Percentiles rank a stretch among this genome's conserved stretches.
phyloP scores from a whole-genome alignment of 768 basidiomycete species.

The Boletus rufocinnamomeus region DNA sequence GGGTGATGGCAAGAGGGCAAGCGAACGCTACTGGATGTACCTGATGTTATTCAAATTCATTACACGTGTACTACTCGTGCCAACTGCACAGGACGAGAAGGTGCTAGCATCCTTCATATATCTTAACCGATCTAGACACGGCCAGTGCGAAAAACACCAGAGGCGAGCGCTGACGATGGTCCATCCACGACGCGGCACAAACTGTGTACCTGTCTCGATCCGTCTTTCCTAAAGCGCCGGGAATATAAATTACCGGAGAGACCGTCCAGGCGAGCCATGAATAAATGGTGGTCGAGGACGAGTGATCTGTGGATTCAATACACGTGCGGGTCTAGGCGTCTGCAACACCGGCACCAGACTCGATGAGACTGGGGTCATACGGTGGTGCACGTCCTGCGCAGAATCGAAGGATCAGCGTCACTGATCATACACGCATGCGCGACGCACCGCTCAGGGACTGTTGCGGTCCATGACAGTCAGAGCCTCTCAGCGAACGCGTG shows the following conservation, averaged over 20 bases:
- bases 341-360: constrained; percentile 1
- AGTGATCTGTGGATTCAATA: background rate
- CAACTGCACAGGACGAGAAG: background rate
- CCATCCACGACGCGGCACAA: background rate
- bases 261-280: background rate
- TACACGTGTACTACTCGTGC: constrained; percentile 9
- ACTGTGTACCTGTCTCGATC: background rate
- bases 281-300: constrained; percentile 5
- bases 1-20: background rate
- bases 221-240: background rate
- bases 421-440: background rate
- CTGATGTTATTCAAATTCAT: background rate
- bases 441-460: constrained; percentile 18
- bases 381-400: constrained; percentile 11
- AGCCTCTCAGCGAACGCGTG: background rate
- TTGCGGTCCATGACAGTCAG: constrained; percentile 2
- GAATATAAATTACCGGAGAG: constrained; percentile 20
- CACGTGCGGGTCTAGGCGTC: background rate
- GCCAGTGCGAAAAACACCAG: background rate
- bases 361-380: constrained; percentile 5
- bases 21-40: background rate
- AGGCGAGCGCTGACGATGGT: background rate
- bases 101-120: background rate
- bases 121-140: background rate
- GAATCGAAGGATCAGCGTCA: background rate